Evolutionary conservation across 2,329 filamentous ascomycete genomes (phyloP), one percentile per base, ranked within the genome.

Genomic region (Cryphonectria parasitica): DNA sequence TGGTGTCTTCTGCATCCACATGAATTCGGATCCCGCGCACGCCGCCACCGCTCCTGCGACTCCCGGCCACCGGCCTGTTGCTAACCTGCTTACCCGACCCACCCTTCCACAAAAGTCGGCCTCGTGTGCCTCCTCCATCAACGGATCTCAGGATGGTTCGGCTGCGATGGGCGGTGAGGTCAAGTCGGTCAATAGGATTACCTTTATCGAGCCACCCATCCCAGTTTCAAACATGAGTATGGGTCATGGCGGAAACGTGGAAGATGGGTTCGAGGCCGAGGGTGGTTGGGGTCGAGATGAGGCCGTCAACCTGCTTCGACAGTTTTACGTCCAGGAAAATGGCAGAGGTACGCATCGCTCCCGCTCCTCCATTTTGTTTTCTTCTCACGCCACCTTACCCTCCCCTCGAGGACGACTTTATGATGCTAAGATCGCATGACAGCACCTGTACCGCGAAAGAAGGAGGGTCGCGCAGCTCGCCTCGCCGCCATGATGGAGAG

Each of bases 311-410:
- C 82, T 99, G 75, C 85, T 99, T 74, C 88, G 97, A 74, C 90
- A 95, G 71, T 99, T 99, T 81, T 99, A 99, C 80, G 93, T 99
- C 43, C 96, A 99, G 81, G 95, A 99, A 81, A 99, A 99, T 81
- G 94, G 93, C 74, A 92, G 96, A 85, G 93, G 92, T 93, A 83
- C 76, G 84, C 77, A 39, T 49, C 19, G 60, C 60, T 22, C 25
- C 13, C 31, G 19, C 7, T 25, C 11, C 22, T 49, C 8, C 8
- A n/a, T 49, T 22, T 49, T 22, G n/a, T 49, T 22, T 49, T 19
- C 45, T 34, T 3, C 34, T 34, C 34, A 34, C 7, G 22, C 41
- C 41, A 3, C 19, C 17, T 5, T 6, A 2, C 43, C 15, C 15
- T 7, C 19, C 43, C 22, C n/a, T 25, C 41, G 2, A 3, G 17